Evolutionary conservation across 805 yeast species (phyloP), one percentile per base, ranked within the genome.

Genomic region (Pichia sporocuriosa): DNA sequence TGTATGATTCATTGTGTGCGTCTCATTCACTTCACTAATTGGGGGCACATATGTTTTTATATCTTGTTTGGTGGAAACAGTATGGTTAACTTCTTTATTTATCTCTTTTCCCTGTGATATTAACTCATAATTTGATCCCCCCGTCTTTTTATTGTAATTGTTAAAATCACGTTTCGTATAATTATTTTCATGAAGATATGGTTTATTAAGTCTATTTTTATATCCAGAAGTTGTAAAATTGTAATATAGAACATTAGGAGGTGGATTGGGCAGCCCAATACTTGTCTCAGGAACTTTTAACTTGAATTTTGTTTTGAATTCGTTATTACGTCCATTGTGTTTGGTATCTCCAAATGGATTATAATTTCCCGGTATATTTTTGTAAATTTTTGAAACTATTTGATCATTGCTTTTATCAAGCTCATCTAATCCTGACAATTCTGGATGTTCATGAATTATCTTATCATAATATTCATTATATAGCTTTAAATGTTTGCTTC

Each of bases 401-500:
- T 21, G 13, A 15, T 36, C 39, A 9, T n/a, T 21, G 4, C 8
- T n/a, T 12, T 6, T 12, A 24, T 20, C 16, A 24, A 22, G 17
- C 21, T 28, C 27, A 16, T n/a, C n/a, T n/a, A n/a, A n/a, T n/a
- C n/a, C n/a, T n/a, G n/a, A n/a, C n/a, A n/a, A 32, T 22, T 32
- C n/a, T 6, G 41, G 46, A 6, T 43, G 26, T n/a, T 37, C 27
- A 7, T 56, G 47, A 53, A 53, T 42, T 5, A 51, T 47, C 28
- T 68, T 63, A 51, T 83, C 84, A 56, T 84, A 87, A 65, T 84
- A 86, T 43, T 81, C 83, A 45, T 87, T 78, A 38, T 82, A 84
- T 40, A 73, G 69, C 46, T 74, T 71, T 32, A 84, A 67, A 60
- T 87, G 96, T 59, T 84, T 81, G 52, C 75, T 77, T 9, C 96